These are phyloP conservation scores for Pichia sp. DNA, from an alignment of 1,139 yeast genomes.

Conservation along the genomic window DNA sequence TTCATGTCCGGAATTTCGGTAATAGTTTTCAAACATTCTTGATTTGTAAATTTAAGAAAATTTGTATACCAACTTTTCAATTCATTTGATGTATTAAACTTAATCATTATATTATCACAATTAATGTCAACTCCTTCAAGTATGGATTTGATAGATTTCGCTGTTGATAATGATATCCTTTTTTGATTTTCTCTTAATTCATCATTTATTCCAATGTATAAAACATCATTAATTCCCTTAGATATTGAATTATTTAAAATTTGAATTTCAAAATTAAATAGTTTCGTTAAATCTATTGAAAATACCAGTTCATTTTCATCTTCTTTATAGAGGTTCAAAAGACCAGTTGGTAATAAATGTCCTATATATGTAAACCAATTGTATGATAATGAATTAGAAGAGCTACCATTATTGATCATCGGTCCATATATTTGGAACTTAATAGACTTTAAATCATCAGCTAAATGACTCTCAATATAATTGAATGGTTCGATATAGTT, in stretches of 20 bases:
- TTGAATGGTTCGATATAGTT: neutral
- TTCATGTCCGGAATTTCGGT: slow-evolving; percentile 5
- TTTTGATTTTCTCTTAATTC: slow-evolving; percentile 44
- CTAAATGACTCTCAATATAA: neutral
- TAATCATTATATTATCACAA: neutral
- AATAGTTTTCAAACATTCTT: slow-evolving; percentile 14
- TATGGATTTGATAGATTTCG: neutral
- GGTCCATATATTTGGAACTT: neutral
- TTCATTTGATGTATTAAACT: slow-evolving; percentile 47
- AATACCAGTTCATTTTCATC: slow-evolving; percentile 62
- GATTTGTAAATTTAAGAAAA: slow-evolving; percentile 55
- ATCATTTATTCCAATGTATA: slow-evolving; percentile 52
- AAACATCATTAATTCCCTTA: slow-evolving; percentile 45
- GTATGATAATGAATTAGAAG: slow-evolving; percentile 29
- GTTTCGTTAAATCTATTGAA: slow-evolving; percentile 49
- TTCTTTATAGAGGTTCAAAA: slow-evolving; percentile 55
- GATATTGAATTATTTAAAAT: slow-evolving; percentile 63
- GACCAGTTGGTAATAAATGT: slow-evolving; percentile 60
- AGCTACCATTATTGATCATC: slow-evolving; percentile 2
- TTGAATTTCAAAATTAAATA: slow-evolving; percentile 62
- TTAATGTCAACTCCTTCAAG: neutral
- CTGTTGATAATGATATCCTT: neutral
- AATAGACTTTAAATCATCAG: neutral
- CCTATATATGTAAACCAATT: slow-evolving; percentile 80
- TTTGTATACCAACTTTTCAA: slow-evolving; percentile 83